Evolutionary conservation across 176 grass and related monocot species (phyloP).

Genomic region (Raddia distichophylla): DNA sequence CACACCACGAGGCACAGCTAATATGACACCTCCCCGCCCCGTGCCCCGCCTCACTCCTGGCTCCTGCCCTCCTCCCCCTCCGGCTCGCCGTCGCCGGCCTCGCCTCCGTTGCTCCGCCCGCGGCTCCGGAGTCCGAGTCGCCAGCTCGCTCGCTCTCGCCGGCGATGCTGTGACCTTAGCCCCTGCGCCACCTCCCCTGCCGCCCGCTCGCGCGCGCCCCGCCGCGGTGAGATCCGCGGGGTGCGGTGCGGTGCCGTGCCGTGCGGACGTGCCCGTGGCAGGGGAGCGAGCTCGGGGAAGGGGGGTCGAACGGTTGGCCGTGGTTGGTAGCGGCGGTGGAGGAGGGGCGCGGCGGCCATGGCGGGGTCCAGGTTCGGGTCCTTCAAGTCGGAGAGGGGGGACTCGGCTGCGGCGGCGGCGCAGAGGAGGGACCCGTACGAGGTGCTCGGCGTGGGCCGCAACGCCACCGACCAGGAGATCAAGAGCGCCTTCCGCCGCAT

Average conservation of each 20-base stretch:
- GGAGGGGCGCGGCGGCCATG: conserved; percentile 43
- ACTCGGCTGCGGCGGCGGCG: conserved; percentile 46
- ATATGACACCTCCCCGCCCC: conserved; percentile 30
- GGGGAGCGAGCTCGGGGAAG: not conserved
- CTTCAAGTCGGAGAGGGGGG: conserved; percentile 78
- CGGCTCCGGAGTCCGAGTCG: not conserved
- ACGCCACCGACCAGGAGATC: conserved; percentile 95
- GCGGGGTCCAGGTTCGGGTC: conserved; percentile 72
- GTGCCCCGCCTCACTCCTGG: not conserved
- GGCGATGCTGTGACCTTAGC: conserved; percentile 9
- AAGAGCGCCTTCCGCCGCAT: conserved; percentile 94
- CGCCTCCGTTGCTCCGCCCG: too few species aligned
- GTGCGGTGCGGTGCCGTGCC: conserved; percentile 19
- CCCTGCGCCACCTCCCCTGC: not conserved
- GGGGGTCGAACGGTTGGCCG: not conserved
- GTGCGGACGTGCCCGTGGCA: not conserved
- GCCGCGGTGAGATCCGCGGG: conserved; percentile 41
- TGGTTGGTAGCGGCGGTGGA: not conserved
- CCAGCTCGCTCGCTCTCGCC: too few species aligned
- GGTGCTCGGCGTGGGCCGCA: conserved; percentile 76
- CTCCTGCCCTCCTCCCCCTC: not conserved
- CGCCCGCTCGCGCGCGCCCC: too few species aligned
- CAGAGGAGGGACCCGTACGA: conserved; percentile 93
- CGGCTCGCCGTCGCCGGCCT: conserved; percentile 24
- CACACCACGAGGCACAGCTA: conserved; percentile 42